Evolutionary conservation across 2,329 filamentous ascomycete species (phyloP).

Genomic region (Lachnum nothofagi): DNA sequence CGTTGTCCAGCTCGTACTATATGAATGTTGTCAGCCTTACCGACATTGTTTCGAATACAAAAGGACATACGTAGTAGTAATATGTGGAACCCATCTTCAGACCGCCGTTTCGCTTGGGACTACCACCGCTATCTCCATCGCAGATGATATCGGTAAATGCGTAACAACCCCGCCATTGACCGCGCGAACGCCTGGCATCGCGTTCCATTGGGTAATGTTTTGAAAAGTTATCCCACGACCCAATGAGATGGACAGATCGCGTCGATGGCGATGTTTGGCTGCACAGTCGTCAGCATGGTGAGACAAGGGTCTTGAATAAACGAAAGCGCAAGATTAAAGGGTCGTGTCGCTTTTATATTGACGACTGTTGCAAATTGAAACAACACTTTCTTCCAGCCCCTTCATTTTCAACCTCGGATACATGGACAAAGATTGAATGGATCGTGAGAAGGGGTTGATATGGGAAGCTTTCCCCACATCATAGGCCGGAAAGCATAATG

Average conservation of each 20-base stretch:
- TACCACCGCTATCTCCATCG: slow-evolving; percentile 56
- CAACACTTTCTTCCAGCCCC: background rate
- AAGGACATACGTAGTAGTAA: slow-evolving; percentile 80
- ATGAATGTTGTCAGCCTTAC: slow-evolving; percentile 18
- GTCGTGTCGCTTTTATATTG: slow-evolving; percentile 18
- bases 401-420: background rate
- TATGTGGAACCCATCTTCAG: slow-evolving; percentile 90
- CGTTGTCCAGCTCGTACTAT: slow-evolving; percentile 78
- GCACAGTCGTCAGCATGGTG: slow-evolving; percentile 19
- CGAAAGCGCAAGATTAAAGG: slow-evolving; percentile 15
- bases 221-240: slow-evolving; percentile 93
- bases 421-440: background rate
- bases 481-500: too few species aligned
- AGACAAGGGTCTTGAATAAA: slow-evolving; percentile 12
- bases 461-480: background rate
- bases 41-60: slow-evolving; percentile 29
- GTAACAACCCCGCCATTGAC: slow-evolving; percentile 84
- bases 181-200: slow-evolving; percentile 67
- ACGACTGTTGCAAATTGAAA: slow-evolving; percentile 4
- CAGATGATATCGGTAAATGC: slow-evolving; percentile 80
- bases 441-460: slow-evolving; percentile 1
- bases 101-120: slow-evolving; percentile 63
- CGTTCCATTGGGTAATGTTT: slow-evolving; percentile 74
- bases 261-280: slow-evolving; percentile 58
- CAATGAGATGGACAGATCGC: slow-evolving; percentile 71